Conservation (phyloP, 2,329 filamentous ascomycete species). For the Cladosporium phlei region DNA sequence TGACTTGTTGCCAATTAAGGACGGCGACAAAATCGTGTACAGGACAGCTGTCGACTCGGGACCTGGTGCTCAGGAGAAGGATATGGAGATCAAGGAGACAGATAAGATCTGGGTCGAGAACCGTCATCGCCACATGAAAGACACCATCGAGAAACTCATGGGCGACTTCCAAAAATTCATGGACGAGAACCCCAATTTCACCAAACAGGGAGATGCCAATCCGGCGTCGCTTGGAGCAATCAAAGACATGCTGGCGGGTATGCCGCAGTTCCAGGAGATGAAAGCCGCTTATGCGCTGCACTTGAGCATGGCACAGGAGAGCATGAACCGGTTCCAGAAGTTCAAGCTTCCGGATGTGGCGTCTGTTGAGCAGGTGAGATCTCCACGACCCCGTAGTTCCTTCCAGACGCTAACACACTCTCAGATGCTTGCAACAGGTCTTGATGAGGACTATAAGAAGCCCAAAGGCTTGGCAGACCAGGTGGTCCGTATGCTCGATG, state of each 20-base stretch:
- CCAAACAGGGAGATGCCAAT: slow-evolving; percentile 52
- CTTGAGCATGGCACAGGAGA: slow-evolving; percentile 93
- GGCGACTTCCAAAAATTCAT: slow-evolving; percentile 90
- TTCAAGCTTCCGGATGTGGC: slow-evolving; percentile 83
- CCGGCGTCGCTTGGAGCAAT: slow-evolving; percentile 68
- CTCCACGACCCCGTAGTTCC: neutral
- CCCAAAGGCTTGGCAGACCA: slow-evolving; percentile 85
- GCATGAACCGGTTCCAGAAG: slow-evolving; percentile 86
- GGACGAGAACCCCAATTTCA: slow-evolving; percentile 86
- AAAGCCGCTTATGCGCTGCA: slow-evolving; percentile 94
- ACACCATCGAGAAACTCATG: slow-evolving; percentile 90
- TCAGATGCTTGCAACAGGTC: slow-evolving; percentile 74
- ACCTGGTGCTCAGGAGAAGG: slow-evolving; percentile 69
- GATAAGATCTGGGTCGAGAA: slow-evolving; percentile 96
- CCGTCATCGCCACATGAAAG: slow-evolving; percentile 94
- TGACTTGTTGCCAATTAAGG: slow-evolving; percentile 81
- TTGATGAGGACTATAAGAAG: slow-evolving; percentile 88
- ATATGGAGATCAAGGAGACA: slow-evolving; percentile 84
- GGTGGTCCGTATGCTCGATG: slow-evolving; percentile 81
- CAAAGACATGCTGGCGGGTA: slow-evolving; percentile 91
- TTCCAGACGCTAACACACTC: neutral
- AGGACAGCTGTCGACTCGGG: slow-evolving; percentile 75
- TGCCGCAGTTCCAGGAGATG: slow-evolving; percentile 92
- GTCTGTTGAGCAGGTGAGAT: slow-evolving; percentile 68
- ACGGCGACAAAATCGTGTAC: slow-evolving; percentile 83